phyloP scores from a whole-genome alignment of 768 basidiomycete genomes.

The Tricholoma saponaceum region DNA sequence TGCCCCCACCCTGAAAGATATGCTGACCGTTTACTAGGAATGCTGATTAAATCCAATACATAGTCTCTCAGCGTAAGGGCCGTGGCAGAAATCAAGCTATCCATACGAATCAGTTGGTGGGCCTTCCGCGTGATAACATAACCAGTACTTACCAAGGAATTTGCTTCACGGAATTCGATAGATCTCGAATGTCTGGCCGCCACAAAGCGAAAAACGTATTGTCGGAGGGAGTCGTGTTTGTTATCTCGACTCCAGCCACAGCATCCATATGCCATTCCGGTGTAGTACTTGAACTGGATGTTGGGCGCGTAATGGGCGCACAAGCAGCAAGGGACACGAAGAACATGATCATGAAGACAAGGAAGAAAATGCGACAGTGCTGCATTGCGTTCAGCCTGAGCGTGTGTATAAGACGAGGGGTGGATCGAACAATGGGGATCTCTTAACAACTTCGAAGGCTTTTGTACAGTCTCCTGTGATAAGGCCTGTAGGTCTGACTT shows the following conservation, averaged over 20 bases:
- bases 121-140: background rate
- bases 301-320: background rate
- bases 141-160: background rate
- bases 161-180: background rate
- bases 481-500: background rate
- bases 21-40: conserved; percentile 4
- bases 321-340: conserved; percentile 3
- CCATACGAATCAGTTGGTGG: background rate
- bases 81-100: background rate
- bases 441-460: background rate
- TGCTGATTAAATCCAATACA: conserved; percentile 8
- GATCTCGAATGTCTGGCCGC: background rate
- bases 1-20: background rate
- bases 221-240: background rate
- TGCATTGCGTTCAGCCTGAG: conserved; percentile 7
- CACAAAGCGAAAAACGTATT: background rate
- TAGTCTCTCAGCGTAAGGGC: background rate
- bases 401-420: background rate
- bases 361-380: conserved; percentile 6
- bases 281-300: background rate
- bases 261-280: background rate
- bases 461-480: background rate
- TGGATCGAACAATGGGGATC: background rate
- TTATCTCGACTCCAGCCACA: background rate
- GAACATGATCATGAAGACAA: conserved; percentile 11